Evolutionary conservation across 139 green algal genomes (phyloP).

Genomic region (Chlamydomonas incerta): DNA sequence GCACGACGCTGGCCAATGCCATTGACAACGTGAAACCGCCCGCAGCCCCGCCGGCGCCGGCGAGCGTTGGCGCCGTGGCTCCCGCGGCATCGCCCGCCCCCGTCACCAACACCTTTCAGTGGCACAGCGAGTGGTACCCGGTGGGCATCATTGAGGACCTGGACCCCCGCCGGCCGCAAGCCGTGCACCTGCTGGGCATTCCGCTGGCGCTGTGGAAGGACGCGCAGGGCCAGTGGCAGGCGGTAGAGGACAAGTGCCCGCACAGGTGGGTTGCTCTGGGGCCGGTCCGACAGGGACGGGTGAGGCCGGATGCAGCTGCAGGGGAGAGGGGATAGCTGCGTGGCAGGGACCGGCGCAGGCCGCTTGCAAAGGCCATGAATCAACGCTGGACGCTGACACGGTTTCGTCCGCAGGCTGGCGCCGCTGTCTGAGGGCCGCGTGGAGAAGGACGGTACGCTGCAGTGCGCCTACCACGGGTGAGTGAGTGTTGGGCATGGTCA

Average conservation of each 20-base stretch:
- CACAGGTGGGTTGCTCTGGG: slow-evolving; percentile 54
- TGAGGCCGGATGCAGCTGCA: too few species aligned
- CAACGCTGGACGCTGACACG: neutral
- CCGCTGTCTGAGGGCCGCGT: slow-evolving; percentile 59
- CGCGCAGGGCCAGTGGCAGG: slow-evolving; percentile 27
- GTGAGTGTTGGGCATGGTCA: too few species aligned
- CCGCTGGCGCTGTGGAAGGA: slow-evolving; percentile 50
- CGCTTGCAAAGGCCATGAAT: neutral
- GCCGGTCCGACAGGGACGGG: too few species aligned
- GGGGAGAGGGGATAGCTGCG: neutral
- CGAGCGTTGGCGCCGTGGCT: too few species aligned
- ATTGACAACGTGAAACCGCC: too few species aligned
- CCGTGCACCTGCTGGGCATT: slow-evolving; percentile 51
- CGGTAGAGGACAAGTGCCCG: slow-evolving; percentile 57
- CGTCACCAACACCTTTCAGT: neutral
- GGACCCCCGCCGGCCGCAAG: slow-evolving; percentile 46
- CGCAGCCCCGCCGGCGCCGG: too few species aligned
- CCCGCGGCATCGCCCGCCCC: too few species aligned
- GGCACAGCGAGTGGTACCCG: slow-evolving; percentile 59
- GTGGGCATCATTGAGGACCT: slow-evolving; percentile 46
- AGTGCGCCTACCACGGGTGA: slow-evolving; percentile 59
- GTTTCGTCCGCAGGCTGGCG: slow-evolving; percentile 40
- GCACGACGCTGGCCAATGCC: too few species aligned
- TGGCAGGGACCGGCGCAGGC: neutral
- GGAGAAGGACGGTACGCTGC: slow-evolving; percentile 53